phyloP scores from a whole-genome alignment of 2,329 filamentous ascomycete genomes.

The Fusarium irregulare region DNA sequence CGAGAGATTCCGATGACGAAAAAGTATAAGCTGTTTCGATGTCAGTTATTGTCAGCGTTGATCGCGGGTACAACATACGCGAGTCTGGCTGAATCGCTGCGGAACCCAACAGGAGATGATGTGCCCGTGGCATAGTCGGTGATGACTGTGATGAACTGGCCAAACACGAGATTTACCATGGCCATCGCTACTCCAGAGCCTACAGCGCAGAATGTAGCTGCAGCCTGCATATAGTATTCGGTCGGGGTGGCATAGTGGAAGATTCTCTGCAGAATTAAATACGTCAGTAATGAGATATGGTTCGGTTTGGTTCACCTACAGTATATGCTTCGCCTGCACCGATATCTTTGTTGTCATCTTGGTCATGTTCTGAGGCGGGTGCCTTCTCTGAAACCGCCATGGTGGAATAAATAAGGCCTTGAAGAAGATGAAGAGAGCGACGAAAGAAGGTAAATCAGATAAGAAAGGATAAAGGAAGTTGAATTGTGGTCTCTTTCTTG shows the following conservation, averaged over 20 bases:
- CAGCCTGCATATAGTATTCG: neutral
- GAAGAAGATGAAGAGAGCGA: neutral
- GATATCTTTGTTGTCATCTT: neutral
- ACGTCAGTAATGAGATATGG: neutral
- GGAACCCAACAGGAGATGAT: conserved; percentile 8
- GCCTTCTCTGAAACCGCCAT: neutral
- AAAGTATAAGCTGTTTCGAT: neutral
- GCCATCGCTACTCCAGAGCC: conserved; percentile 45
- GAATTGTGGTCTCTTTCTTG: neutral
- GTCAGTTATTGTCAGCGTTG: neutral
- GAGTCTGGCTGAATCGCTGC: neutral
- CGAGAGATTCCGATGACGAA: neutral
- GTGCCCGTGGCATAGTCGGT: conserved; percentile 25
- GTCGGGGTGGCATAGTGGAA: neutral
- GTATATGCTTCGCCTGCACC: neutral
- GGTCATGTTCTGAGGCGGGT: neutral
- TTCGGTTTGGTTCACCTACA: neutral
- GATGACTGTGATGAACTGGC: conserved; percentile 44
- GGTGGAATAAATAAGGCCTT: neutral
- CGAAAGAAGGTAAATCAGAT: neutral
- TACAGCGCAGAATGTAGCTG: conserved; percentile 27
- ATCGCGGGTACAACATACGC: neutral
- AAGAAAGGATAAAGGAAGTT: neutral
- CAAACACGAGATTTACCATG: conserved; percentile 47
- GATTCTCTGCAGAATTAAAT: conserved; percentile 23